Base-by-base conservation (phyloP, 2,329 filamentous ascomycete genomes). In the Xylariales sp. region DNA sequence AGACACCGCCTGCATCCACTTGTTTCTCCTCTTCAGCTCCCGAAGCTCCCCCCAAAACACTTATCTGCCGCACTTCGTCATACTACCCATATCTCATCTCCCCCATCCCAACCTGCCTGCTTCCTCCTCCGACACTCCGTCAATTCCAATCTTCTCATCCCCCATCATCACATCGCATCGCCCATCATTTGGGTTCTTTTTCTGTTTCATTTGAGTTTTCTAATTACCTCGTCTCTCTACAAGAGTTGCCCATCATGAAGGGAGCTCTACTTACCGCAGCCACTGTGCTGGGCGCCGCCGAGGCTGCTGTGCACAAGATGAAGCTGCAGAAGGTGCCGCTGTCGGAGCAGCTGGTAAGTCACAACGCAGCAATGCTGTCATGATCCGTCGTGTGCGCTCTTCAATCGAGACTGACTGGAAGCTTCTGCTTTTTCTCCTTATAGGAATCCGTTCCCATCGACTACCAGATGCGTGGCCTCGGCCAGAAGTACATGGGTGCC, bases 291-390 rank as follows among this genome's bases (percentile, higher is more conserved):
- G 85, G 86, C 72, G 81, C 84, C 62, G 85, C 85, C 61, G 78
- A 86, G 61, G 91, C 88, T 54, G 88, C 82, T 57, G 76, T 95
- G 51, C 88, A 97, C 81, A 94, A 88, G 77, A 84, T 96, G 78
- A 93, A 94, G 78, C 83, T 98, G 59, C 86, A 96, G 78, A 98
- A 98, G 84, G 72, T 97, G 46, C 85, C 93, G 51, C 74, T 98
- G 42, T 78, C 83, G 34, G 88, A 97, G 65, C 93, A 97, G 73
- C 79, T 98, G 59, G 90, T 95, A 72, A 61, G 85, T 74, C 20
- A 15, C 4, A 7, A 7, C 30, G 28, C 28, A 24, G 3, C 14
- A 10, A 18, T 8, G 13, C 12, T 20, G 13, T 12, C 24, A 40
- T 40, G 36, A 29, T 33, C 10, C 14, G 34, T 52, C 46, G 46